Evolutionary conservation across 1,284 basidiomycete genomes (phyloP), one percentile per base, ranked within the genome.

Genomic region (Peniophora sp.): DNA sequence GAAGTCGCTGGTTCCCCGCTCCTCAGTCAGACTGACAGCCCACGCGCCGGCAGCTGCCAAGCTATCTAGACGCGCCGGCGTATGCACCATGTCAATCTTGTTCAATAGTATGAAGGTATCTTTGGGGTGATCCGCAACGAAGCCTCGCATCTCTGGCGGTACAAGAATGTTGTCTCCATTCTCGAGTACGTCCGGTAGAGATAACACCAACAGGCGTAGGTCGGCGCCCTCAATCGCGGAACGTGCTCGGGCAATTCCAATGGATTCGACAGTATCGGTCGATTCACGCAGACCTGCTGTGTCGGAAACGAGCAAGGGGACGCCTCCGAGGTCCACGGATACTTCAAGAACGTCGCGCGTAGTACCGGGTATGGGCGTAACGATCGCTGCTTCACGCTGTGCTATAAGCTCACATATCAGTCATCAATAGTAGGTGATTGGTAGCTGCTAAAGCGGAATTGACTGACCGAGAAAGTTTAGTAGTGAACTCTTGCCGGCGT

Each of bases 401-500:
- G 87, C 90, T 91, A 58, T 8, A 27, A 3, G 14, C 10, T 9
- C 9, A 42, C 3, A 11, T 2, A 24, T 42, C 1, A 43, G 15
- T 3, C n/a, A n/a, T n/a, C n/a, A 37, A 47, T 18, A 50, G 18
- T 15, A 9, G 34, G 1, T 24, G 15, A 17, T n/a, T 10, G 17
- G 36, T 2, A 20, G 24, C 35, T 3, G n/a, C 15, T 1, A 20
- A 57, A 14, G 9, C 12, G 5, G n/a, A 8, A 32, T 32, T 5
- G 27, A 12, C 72, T n/a, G 55, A 85, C 89, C 88, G 9, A 94
- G 68, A 62, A 83, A 86, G 60, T 94, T 94, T 34, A 93, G 73
- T 18, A 94, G 65, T 55, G 81, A 89, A 58, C 87, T 91, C 68
- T 95, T 95, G 35, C 92, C 92, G 1, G 86, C 91, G 60, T 96